Percentiles rank a stretch among this genome's conserved stretches.
These are phyloP conservation scores for Acrodontium crateriforme DNA, from an alignment of 2,329 filamentous ascomycete genomes.

Conservation along the genomic window DNA sequence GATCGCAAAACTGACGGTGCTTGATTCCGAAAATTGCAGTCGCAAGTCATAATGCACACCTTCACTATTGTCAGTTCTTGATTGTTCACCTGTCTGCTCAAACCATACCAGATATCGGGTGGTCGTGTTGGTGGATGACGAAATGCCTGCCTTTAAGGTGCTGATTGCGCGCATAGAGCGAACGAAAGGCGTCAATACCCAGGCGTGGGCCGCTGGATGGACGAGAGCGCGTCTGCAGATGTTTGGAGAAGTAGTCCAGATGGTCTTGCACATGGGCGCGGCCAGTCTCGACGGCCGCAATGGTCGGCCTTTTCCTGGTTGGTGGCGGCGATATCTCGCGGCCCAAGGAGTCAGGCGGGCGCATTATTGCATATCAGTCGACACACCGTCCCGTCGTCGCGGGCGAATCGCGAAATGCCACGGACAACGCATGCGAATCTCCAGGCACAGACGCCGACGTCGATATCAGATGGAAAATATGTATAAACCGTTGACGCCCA, in stretches of 20 bases:
- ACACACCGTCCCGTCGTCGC: not conserved
- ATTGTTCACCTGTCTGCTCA: slow-evolving; percentile 16
- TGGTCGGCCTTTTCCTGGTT: slow-evolving; percentile 10
- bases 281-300: slow-evolving; percentile 40
- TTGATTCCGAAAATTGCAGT: slow-evolving; percentile 54
- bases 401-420: too few relatives aligned
- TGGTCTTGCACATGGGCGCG: slow-evolving; percentile 34
- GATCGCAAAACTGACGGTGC: slow-evolving; percentile 45
- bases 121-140: slow-evolving; percentile 60
- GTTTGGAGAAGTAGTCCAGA: slow-evolving; percentile 33
- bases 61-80: slow-evolving; percentile 10
- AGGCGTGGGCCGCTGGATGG: slow-evolving; percentile 21
- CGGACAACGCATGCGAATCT: too few relatives aligned
- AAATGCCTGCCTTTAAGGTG: slow-evolving; percentile 38
- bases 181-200: slow-evolving; percentile 27
- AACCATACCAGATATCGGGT: slow-evolving; percentile 50
- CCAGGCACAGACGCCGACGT: too few relatives aligned
- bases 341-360: slow-evolving; percentile 8
- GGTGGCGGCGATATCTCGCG: slow-evolving; percentile 20
- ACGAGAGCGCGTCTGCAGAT: slow-evolving; percentile 23
- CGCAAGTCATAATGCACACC: slow-evolving; percentile 45
- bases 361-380: slow-evolving; percentile 3
- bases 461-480: too few relatives aligned
- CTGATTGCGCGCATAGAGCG: slow-evolving; percentile 36
- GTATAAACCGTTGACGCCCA: too few relatives aligned